Evolutionary conservation across 2,329 filamentous ascomycete genomes (phyloP).

Genomic region (Arthroderma sp.): DNA sequence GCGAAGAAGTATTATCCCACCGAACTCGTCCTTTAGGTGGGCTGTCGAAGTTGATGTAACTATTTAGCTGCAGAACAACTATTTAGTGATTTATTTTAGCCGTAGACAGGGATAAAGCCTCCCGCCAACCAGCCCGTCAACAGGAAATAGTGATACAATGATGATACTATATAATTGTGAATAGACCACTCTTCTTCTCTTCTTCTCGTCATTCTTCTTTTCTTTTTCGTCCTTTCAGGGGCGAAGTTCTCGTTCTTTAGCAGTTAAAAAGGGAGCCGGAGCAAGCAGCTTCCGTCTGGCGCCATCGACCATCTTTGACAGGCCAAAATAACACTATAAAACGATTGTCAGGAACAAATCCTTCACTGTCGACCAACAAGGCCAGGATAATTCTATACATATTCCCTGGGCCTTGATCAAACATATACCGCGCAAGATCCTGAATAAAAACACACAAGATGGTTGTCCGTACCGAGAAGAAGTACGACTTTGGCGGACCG

Average conservation of each 20-base stretch:
- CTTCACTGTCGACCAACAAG: not conserved
- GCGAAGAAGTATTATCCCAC: not conserved
- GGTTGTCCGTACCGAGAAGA: not conserved
- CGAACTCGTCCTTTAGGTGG: not conserved
- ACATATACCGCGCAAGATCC: too few relatives aligned
- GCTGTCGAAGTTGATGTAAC: too few relatives aligned
- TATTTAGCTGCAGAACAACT: too few relatives aligned
- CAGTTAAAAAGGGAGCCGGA: not conserved
- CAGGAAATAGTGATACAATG: too few relatives aligned
- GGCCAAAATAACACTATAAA: not conserved
- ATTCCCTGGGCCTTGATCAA: not conserved
- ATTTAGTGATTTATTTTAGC: too few relatives aligned
- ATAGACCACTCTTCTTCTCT: too few relatives aligned
- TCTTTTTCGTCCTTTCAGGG: not conserved
- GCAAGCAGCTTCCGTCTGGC: not conserved
- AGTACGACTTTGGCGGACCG: conserved; percentile 2
- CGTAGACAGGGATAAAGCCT: too few relatives aligned
- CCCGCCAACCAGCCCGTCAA: too few relatives aligned
- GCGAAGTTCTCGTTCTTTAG: not conserved
- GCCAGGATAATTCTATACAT: not conserved
- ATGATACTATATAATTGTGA: too few relatives aligned
- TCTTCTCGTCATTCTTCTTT: too few relatives aligned
- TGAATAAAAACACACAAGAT: not conserved
- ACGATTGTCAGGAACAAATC: not conserved
- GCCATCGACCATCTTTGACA: not conserved